Evolutionary conservation across 106 monocot genomes (phyloP), one percentile per base, ranked within the genome.

Genomic region (Dioscorea zingiberensis): DNA sequence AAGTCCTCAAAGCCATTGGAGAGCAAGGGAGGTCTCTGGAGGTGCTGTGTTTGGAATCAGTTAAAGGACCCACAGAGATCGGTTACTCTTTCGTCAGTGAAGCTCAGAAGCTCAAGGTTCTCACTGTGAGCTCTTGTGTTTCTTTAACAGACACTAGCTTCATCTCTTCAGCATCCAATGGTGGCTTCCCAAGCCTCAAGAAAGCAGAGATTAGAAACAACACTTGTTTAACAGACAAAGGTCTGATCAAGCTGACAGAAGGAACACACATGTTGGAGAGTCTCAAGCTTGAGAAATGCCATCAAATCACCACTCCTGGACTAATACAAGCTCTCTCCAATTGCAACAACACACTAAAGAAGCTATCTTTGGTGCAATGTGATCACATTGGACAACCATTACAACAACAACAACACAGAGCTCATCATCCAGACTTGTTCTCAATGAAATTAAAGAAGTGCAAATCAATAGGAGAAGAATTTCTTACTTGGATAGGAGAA

Each of bases 391-490:
- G 29, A 17, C 25, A 21, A n/a, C 22, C 19, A 8, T 8, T 8
- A 58, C 10, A 0, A 26, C 17, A 15, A 18, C 7, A 9, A 15
- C 2, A 13, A 16, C 28, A 15, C 26, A 14, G 27, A 13, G 13
- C 23, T 7, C 21, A 15, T 4, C 19, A 29, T 7, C 61, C 61
- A 13, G 13, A 7, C 25, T 29, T 61, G 27, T 29, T 13, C 61
- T 29, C 19, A 29, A 26, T 61, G 17, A 61, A 61, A 16, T 27
- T 61, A 27, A 61, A 61, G 61, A 61, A 61, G 3, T 61, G 61
- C 61, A 61, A 61, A 29, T 16, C 28, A 23, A 27, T 61, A 12
- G 28, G 27, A 23, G 61, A 61, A 26, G 4, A 8, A 2, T 29
- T 61, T 13, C 61, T 61, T 0, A 17, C 9, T 7, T 18, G 27